These are phyloP conservation scores for Cyclocybe aegerita DNA, from an alignment of 768 basidiomycete species.

Conservation along the genomic window DNA sequence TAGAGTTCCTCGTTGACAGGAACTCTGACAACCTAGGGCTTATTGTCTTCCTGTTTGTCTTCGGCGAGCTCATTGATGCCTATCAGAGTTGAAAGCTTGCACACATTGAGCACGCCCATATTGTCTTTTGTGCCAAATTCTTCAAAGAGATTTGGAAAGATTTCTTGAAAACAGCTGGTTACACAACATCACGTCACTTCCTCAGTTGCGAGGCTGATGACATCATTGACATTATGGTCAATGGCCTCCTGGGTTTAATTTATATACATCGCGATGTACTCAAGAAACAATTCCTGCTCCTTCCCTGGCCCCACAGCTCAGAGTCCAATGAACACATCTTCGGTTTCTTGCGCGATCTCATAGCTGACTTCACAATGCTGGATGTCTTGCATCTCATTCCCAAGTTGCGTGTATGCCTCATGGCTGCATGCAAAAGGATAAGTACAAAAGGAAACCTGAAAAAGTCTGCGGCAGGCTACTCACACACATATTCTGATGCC, in stretches of 20 bases:
- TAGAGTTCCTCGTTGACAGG: constrained; percentile 22
- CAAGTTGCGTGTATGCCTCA: constrained; percentile 16
- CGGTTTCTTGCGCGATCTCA: constrained; percentile 24
- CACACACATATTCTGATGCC: constrained; percentile 11
- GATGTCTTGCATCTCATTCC: constrained; percentile 28
- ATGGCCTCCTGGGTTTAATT: constrained; percentile 31
- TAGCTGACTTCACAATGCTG: constrained; percentile 32
- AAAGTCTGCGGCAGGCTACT: constrained; percentile 8
- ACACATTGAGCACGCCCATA: constrained; percentile 23
- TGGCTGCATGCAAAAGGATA: too few species aligned
- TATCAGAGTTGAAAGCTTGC: constrained; percentile 31
- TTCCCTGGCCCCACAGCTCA: constrained; percentile 34
- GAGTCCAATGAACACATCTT: constrained; percentile 36
- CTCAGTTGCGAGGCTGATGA: constrained; percentile 32
- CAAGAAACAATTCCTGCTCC: constrained; percentile 23
- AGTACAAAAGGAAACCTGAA: too few species aligned
- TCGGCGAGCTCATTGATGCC: constrained; percentile 37
- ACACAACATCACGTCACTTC: too few species aligned
- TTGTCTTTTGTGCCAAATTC: constrained; percentile 28
- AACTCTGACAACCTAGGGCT: constrained; percentile 24
- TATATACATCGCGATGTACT: constrained; percentile 31
- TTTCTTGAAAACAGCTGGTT: too few species aligned
- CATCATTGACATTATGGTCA: constrained; percentile 27
- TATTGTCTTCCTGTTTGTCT: constrained; percentile 38
- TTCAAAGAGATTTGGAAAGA: constrained; percentile 30